phyloP scores from a whole-genome alignment of 306 rosid genomes.

The Castanospermum australe region DNA sequence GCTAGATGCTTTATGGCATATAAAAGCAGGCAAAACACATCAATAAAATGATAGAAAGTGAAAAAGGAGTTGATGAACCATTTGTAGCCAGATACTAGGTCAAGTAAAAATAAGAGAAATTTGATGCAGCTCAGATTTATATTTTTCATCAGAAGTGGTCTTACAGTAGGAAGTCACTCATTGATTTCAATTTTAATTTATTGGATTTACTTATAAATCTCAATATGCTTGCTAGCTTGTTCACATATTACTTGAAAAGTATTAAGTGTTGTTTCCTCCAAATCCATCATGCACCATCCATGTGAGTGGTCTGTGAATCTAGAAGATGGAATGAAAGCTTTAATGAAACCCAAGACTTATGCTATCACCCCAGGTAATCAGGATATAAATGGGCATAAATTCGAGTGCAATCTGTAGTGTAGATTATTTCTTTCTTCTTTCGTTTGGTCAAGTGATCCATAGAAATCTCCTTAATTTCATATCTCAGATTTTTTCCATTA shows the following conservation, averaged over 20 bases:
- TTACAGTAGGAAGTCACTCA: neutral
- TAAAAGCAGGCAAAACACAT: neutral
- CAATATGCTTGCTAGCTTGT: neutral
- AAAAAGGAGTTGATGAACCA: no score
- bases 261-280: neutral
- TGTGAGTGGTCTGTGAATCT: neutral
- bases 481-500: neutral
- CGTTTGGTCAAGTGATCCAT: neutral
- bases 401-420: neutral
- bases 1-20: neutral
- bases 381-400: neutral
- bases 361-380: neutral
- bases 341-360: neutral
- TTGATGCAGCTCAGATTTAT: no score
- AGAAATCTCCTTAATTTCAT: neutral
- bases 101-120: no score
- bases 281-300: neutral
- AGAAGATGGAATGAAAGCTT: neutral
- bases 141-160: no score
- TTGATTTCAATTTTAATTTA: neutral
- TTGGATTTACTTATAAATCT: neutral
- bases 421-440: neutral
- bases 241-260: neutral
- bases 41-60: no score
- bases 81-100: no score